Base-by-base conservation (phyloP, 192 early-diverging fungal species). In the Backusella psychrophila region DNA sequence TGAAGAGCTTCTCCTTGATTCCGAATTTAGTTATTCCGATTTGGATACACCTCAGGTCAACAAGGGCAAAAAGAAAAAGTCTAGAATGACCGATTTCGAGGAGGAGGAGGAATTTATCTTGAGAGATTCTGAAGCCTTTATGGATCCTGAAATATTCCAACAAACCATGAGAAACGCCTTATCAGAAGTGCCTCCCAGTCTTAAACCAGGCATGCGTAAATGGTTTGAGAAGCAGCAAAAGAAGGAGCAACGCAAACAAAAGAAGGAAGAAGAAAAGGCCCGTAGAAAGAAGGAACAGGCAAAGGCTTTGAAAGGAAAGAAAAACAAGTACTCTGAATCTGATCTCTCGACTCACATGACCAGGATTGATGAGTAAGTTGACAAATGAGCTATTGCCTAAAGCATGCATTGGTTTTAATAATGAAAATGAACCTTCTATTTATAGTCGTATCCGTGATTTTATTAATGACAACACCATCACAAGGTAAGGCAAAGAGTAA, bases 401-500 rank as follows among this genome's bases (percentile, higher is more conserved):
- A 7, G 19, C 19, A 49, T 49, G 4, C 6, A 49, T 15, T 8
- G 35, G 35, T 19, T 38, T 31, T 38, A 49, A 19, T 8, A 44
- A n/a, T 26, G 9, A 46, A 33, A 69, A 42, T 46, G 36, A 39
- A 56, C 17, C 15, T 17, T 11, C 12, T 63, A 44, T 49, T 19
- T 33, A 65, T 39, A 75, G 78, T 21, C 78, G 71, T 31, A 59
- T 81, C 11, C 69, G 49, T 21, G 53, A 69, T 31, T 80, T 83
- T 36, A 77, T 83, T 31, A 35, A 69, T 23, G 82, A 83, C 74
- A 74, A 75, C 17, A 53, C 71, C 2, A 82, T 82, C 38, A 74
- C 77, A 21, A 73, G 72, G 78, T 79, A 79, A 70, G 15, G 23
- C 21, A 19, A 7, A n/a, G 4, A 35, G 6, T n/a, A 23, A 1